phyloP scores from a whole-genome alignment of 352 stramenopile species.

The Globisporangium nodosum region DNA sequence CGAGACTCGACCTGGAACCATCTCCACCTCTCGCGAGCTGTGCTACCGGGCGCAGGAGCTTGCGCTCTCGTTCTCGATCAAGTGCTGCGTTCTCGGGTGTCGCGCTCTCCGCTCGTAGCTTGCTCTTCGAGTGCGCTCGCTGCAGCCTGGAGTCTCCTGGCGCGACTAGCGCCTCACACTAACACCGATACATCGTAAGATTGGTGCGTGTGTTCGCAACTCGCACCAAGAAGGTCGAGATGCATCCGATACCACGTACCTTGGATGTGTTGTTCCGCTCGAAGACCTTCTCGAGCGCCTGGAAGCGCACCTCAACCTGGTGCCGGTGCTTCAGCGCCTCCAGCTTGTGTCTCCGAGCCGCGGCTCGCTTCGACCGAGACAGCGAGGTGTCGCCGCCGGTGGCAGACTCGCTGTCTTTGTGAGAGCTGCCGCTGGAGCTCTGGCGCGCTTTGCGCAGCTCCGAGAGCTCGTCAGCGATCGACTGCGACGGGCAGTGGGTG shows the following conservation, averaged over 20 bases:
- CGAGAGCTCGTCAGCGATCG: constrained; percentile 48
- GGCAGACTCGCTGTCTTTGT: background rate
- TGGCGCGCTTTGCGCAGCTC: constrained; percentile 27
- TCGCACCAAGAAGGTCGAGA: background rate
- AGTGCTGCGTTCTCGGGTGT: background rate
- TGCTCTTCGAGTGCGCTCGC: constrained; percentile 4
- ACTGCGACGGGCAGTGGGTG: constrained; percentile 42
- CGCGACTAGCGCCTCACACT: background rate
- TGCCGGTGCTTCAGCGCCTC: constrained; percentile 40
- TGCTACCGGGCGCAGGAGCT: background rate
- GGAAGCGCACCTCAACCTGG: constrained; percentile 52
- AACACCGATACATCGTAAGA: background rate
- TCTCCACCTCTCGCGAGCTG: background rate
- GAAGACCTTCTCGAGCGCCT: constrained; percentile 55
- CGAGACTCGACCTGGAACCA: background rate
- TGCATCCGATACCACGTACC: constrained; percentile 13
- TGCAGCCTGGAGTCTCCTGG: background rate
- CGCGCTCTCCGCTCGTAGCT: background rate
- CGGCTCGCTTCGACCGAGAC: constrained; percentile 19
- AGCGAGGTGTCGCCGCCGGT: constrained; percentile 1
- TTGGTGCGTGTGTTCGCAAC: too few species aligned
- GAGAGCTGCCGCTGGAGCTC: background rate
- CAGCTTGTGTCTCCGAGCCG: constrained; percentile 43
- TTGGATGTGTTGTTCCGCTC: constrained; percentile 34
- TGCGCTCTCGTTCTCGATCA: background rate